These are phyloP conservation scores for Gleditsia sinensis DNA, from an alignment of 306 rosid genomes.

Conservation along the genomic window DNA sequence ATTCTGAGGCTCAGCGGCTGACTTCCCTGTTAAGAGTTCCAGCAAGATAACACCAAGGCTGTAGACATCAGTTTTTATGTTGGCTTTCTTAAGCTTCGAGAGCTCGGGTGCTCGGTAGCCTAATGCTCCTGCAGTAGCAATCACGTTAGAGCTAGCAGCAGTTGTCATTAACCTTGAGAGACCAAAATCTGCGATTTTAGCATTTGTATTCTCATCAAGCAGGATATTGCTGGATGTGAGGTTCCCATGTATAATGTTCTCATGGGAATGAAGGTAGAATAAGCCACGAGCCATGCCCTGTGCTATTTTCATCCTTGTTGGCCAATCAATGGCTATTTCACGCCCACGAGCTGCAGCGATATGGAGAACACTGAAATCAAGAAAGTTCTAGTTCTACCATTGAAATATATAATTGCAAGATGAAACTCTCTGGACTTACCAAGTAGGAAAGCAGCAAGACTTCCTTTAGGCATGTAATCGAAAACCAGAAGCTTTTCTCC, in stretches of 20 bases:
- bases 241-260: constrained; percentile 75
- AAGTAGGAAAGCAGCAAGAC: constrained; percentile 66
- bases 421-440: constrained; percentile 43
- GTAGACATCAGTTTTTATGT: constrained; percentile 65
- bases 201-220: constrained; percentile 58
- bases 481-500: constrained; percentile 94
- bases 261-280: constrained; percentile 62
- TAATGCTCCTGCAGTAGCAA: constrained; percentile 73
- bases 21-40: constrained; percentile 76
- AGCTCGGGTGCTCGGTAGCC: constrained; percentile 83
- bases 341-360: constrained; percentile 56
- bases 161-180: constrained; percentile 68
- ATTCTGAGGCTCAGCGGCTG: constrained; percentile 70
- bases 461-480: constrained; percentile 76
- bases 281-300: constrained; percentile 62
- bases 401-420: neutral
- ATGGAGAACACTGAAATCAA: neutral
- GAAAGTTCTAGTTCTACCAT: neutral
- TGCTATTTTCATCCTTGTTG: constrained; percentile 76
- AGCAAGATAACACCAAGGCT: constrained; percentile 79
- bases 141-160: constrained; percentile 70
- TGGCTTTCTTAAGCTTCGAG: constrained; percentile 71
- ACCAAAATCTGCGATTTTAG: constrained; percentile 65
- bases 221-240: constrained; percentile 74
- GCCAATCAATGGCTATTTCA: constrained; percentile 67